Evolutionary conservation across 106 monocot species (phyloP).

Genomic region (Phalaenopsis equestris): DNA sequence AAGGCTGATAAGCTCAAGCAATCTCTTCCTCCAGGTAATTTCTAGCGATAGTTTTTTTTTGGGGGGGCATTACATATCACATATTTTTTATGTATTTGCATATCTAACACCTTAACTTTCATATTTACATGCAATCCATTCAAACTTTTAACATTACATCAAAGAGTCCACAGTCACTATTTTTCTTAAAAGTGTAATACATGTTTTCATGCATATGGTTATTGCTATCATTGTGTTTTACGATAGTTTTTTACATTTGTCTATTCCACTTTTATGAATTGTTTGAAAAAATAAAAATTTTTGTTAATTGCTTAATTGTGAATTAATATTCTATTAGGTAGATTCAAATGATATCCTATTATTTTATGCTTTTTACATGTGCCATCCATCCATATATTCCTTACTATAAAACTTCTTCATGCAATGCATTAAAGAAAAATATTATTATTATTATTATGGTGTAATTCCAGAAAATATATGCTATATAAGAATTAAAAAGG

Average conservation of each 20-base stretch:
- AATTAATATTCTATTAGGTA: not conserved
- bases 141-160: no score
- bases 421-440: not conserved
- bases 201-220: no score
- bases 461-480: not conserved
- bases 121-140: no score
- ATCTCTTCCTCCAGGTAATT: constrained; percentile 48
- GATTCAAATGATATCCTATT: no score
- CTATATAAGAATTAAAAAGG: not conserved
- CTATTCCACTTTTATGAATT: not conserved
- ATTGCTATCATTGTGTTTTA: no score
- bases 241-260: not conserved
- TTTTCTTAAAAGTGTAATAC: no score
- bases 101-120: no score
- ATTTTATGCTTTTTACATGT: no score
- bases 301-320: not conserved
- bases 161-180: no score
- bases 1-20: constrained; percentile 62
- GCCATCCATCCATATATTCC: not conserved
- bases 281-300: not conserved
- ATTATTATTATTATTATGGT: not conserved
- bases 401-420: not conserved
- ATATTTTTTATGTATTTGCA: no score
- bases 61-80: not conserved
- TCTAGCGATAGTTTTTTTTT: not conserved